These are phyloP conservation scores for Populus davidiana DNA, from an alignment of 345 rosid genomes.

Conservation along the genomic window DNA sequence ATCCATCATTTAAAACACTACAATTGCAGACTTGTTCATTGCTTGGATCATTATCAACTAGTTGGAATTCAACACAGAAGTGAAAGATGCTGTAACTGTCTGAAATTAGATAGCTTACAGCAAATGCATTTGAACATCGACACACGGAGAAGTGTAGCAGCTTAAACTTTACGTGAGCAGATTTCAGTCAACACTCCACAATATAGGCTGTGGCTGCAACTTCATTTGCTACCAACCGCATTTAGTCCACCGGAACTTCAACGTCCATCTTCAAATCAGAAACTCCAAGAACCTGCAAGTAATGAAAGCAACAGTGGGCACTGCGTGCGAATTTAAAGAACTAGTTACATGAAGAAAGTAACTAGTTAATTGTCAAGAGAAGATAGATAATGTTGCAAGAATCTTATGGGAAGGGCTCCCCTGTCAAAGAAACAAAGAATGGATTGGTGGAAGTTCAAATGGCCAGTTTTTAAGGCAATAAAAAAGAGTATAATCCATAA, in stretches of 20 bases:
- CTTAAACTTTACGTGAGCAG: background rate
- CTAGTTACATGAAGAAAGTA: background rate
- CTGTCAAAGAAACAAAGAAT: background rate
- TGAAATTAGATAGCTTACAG: background rate
- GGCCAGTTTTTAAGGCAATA: background rate
- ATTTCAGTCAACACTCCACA: background rate
- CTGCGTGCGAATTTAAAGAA: background rate
- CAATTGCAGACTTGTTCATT: background rate
- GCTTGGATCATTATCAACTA: background rate
- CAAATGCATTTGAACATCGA: background rate
- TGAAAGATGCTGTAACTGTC: background rate
- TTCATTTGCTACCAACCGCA: background rate
- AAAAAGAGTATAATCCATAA: background rate
- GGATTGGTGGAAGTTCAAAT: background rate
- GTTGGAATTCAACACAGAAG: background rate
- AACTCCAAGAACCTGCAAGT: slow-evolving; percentile 60
- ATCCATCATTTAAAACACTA: too few species aligned
- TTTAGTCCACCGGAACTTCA: slow-evolving; percentile 75
- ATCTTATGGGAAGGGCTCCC: background rate
- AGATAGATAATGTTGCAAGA: background rate
- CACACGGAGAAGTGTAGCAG: background rate
- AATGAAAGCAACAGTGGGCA: background rate
- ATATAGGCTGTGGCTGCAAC: background rate
- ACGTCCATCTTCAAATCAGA: slow-evolving; percentile 64
- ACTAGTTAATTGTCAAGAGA: background rate